A percentile compares a stretch with the other conserved stretches of the same genome.
These are phyloP conservation scores for Fusarium euwallaceae DNA, from an alignment of 2,329 filamentous ascomycete genomes.

Conservation along the genomic window DNA sequence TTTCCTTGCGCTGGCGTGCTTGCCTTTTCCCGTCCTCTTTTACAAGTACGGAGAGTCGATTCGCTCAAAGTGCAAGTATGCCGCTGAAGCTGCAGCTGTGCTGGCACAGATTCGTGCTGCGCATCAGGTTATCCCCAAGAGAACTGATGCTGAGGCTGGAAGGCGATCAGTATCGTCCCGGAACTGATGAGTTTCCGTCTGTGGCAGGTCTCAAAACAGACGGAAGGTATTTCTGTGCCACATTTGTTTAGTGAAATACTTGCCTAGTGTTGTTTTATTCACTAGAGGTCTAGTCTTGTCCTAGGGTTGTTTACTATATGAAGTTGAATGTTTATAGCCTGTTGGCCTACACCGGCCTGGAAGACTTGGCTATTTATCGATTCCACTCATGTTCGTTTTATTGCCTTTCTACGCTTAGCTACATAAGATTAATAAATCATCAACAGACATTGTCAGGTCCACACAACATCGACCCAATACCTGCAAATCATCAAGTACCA, in stretches of 20 bases:
- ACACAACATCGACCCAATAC: background rate
- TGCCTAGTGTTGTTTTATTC: background rate
- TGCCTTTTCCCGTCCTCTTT: constrained; percentile 35
- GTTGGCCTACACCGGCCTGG: background rate
- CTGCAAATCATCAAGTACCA: background rate
- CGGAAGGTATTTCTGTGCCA: background rate
- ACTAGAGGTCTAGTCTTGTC: background rate
- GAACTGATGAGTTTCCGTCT: background rate
- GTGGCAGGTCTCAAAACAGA: background rate
- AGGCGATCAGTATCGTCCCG: background rate
- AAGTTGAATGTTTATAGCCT: background rate
- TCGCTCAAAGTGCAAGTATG: constrained; percentile 38
- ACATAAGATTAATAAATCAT: background rate
- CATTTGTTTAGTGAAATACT: background rate
- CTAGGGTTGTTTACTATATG: background rate
- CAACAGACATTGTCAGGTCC: background rate
- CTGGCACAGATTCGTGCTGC: background rate
- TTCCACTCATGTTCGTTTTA: background rate
- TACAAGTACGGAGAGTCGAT: constrained; percentile 39
- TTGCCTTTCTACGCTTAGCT: background rate
- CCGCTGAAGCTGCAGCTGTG: constrained; percentile 2
- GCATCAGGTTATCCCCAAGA: background rate
- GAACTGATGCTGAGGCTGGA: background rate
- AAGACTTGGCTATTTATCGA: background rate
- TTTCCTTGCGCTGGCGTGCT: constrained; percentile 31